phyloP scores from a whole-genome alignment of 2,329 filamentous ascomycete species.

The Clathrospora elynae region DNA sequence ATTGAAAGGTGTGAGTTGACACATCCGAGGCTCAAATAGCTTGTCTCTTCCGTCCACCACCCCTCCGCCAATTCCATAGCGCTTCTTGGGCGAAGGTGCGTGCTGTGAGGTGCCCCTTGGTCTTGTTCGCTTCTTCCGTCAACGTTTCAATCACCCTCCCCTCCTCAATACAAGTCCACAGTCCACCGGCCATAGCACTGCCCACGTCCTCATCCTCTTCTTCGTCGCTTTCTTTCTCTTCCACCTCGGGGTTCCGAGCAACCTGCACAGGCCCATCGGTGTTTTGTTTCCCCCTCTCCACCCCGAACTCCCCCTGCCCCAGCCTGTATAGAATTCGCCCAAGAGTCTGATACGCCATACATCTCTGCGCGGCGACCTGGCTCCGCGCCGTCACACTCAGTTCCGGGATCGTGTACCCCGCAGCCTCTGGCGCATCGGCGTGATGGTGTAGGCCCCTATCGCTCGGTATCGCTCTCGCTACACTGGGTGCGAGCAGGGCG shows the following conservation, averaged over 20 bases:
- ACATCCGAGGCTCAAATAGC: conserved; percentile 45
- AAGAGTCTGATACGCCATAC: conserved; percentile 88
- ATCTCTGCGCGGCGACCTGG: conserved; percentile 82
- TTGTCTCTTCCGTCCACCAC: conserved; percentile 65
- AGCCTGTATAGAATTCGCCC: conserved; percentile 84
- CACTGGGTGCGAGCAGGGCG: conserved; percentile 75
- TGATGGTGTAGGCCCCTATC: conserved; percentile 90
- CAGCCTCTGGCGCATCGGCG: conserved; percentile 86
- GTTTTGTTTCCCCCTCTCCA: conserved; percentile 51
- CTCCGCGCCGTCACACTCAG: conserved; percentile 80
- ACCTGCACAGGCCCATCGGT: conserved; percentile 55
- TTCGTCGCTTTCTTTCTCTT: conserved; percentile 34
- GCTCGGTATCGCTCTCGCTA: conserved; percentile 74
- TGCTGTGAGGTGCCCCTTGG: conserved; percentile 76
- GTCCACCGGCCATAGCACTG: conserved; percentile 65
- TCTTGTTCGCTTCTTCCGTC: conserved; percentile 71
- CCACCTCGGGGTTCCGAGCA: conserved; percentile 48
- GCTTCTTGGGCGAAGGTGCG: conserved; percentile 86
- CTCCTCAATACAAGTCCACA: conserved; percentile 82
- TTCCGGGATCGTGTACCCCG: conserved; percentile 91
- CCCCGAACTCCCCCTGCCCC: conserved; percentile 72
- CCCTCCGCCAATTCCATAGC: conserved; percentile 83
- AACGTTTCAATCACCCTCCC: conserved; percentile 78
- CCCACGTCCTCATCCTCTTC: conserved; percentile 46
- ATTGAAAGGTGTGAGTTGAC: too few relatives aligned